Evolutionary conservation across 805 yeast genomes (phyloP).

Genomic region (Yarrowia sp.): DNA sequence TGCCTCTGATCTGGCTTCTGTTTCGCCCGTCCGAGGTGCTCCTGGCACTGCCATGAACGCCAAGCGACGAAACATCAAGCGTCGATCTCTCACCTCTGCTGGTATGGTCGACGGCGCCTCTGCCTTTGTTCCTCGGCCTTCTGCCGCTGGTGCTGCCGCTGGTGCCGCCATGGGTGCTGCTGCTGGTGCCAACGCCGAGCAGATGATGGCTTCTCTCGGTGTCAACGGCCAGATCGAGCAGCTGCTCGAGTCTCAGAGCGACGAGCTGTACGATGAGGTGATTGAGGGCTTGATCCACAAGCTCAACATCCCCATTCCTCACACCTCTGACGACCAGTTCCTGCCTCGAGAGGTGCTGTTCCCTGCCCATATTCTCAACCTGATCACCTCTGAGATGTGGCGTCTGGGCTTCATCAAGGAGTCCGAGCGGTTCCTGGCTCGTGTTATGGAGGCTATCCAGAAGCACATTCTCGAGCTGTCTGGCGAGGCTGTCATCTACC

Average conservation of each 20-base stretch:
- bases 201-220: slow-evolving; percentile 44
- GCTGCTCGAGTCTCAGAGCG: slow-evolving; percentile 35
- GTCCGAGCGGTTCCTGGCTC: slow-evolving; percentile 86
- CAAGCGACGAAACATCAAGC: slow-evolving; percentile 38
- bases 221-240: slow-evolving; percentile 39
- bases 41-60: slow-evolving; percentile 29
- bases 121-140: slow-evolving; percentile 29
- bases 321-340: slow-evolving; percentile 70
- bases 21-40: slow-evolving; percentile 33
- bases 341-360: slow-evolving; percentile 87
- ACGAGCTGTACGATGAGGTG: slow-evolving; percentile 69
- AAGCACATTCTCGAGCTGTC: slow-evolving; percentile 72
- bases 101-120: slow-evolving; percentile 28
- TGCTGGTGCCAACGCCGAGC: slow-evolving; percentile 44
- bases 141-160: slow-evolving; percentile 34
- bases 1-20: slow-evolving; percentile 33
- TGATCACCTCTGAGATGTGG: slow-evolving; percentile 96
- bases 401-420: slow-evolving; percentile 89
- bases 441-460: slow-evolving; percentile 83
- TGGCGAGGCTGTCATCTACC: slow-evolving; percentile 82
- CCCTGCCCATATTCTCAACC: slow-evolving; percentile 93
- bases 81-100: slow-evolving; percentile 35
- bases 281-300: slow-evolving; percentile 83
- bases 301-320: slow-evolving; percentile 79
- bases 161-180: slow-evolving; percentile 26